phyloP scores from a whole-genome alignment of 2,329 filamentous ascomycete genomes.

The Dactylellina sp. region DNA sequence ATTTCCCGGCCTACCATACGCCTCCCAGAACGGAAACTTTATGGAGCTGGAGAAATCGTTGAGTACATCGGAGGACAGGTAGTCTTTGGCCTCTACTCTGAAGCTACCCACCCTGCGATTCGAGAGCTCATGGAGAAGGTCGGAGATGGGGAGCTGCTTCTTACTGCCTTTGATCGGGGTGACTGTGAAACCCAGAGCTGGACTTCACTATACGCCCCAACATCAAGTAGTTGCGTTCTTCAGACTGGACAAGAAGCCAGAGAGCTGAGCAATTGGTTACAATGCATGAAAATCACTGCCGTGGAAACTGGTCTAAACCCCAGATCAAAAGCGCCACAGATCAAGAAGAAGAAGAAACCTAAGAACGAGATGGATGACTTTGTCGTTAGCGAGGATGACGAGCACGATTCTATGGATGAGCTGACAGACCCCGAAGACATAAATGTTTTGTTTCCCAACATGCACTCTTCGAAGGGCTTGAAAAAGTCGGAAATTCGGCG shows the following conservation, averaged over 20 bases:
- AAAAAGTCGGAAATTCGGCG: constrained; percentile 68
- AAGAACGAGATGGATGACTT: constrained; percentile 81
- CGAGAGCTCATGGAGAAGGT: constrained; percentile 34
- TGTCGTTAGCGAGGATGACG: constrained; percentile 81
- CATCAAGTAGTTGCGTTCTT: constrained; percentile 76
- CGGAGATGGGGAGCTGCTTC: constrained; percentile 56
- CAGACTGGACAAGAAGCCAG: constrained; percentile 77
- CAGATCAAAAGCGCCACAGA: constrained; percentile 60
- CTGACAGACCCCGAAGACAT: constrained; percentile 72
- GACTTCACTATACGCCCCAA: constrained; percentile 86
- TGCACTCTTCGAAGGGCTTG: constrained; percentile 63
- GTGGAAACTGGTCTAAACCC: constrained; percentile 73
- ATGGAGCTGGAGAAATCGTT: constrained; percentile 27
- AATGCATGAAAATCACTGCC: constrained; percentile 78
- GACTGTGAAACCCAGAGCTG: constrained; percentile 79
- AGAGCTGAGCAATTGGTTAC: constrained; percentile 83
- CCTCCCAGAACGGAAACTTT: constrained; percentile 28
- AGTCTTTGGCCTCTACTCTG: constrained; percentile 10
- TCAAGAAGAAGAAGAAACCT: constrained; percentile 67
- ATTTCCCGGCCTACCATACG: constrained; percentile 36
- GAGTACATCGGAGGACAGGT: constrained; percentile 23
- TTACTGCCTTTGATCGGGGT: constrained; percentile 84
- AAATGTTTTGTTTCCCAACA: constrained; percentile 63
- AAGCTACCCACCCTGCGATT: constrained; percentile 42
- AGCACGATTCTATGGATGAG: constrained; percentile 76